Evolutionary conservation across 768 basidiomycete species (phyloP), one percentile per base, ranked within the genome.

Genomic region (Suillus placidus): DNA sequence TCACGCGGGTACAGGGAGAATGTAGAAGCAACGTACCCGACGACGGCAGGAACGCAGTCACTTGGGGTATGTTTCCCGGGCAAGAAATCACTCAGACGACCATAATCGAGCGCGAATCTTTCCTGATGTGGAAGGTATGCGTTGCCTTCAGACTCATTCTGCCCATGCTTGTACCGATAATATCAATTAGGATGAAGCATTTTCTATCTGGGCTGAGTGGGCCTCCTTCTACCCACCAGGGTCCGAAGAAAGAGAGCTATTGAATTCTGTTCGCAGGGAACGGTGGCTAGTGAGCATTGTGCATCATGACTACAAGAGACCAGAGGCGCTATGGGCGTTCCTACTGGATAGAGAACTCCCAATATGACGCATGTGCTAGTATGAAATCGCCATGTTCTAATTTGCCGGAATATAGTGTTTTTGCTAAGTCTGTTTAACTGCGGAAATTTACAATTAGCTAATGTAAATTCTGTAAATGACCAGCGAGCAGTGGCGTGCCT

Each of bases 21-120:
- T 88, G 84, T 66, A 80, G 83, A 68, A 94, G 88, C 14, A 99
- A 97, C 74, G 87, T 97, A 30, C 82, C 85, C 1, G 87, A 90
- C 55, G 88, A 86, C 40, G 91, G 87, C 16, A 86, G 93, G 64
- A 98, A 98, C 76, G 96, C 95, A 0, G 97, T 99, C 8, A 99
- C 97, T 1, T 99, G 97, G 97, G 97, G 96, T 64, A 90, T 99
- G 7, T 99, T 99, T 76, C 94, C 95, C 0, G 97, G 94, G 0
- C 93, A 97, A 74, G 97, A 99, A 77, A 91, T 99, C 55, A 87
- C 90, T 2, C 97, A 98, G 72, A 93, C 97, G 6, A 99, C 97
- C 0, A 95, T 99, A 69, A 99, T 99, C 42, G 97, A 98, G 73
- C 87, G 87, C 60, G 91, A 95, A 73, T 97, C 94, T 16, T 99